A percentile compares a stretch with the other conserved stretches of the same genome.
Conservation (phyloP, 352 stramenopile genomes). For the Phytophthora syringae region DNA sequence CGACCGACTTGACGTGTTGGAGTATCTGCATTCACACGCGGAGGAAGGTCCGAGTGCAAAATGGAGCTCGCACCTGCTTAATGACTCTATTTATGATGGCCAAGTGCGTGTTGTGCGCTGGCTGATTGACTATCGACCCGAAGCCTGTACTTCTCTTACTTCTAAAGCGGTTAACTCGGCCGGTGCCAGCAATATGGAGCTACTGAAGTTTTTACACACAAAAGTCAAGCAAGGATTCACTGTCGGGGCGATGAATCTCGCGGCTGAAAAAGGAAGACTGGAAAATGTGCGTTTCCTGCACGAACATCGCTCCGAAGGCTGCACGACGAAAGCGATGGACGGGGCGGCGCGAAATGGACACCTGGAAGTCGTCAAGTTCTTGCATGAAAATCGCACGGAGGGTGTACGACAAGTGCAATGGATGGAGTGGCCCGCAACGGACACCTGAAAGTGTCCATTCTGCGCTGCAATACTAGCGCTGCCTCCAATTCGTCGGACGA, state of each 20-base stretch:
- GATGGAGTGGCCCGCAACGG: conserved; percentile 19
- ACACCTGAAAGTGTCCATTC: conserved; percentile 15
- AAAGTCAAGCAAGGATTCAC: conserved; percentile 16
- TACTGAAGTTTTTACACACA: conserved; percentile 22
- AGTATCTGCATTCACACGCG: too few relatives aligned
- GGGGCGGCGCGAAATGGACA: too few relatives aligned
- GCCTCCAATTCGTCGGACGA: conserved; percentile 17
- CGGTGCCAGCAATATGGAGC: conserved; percentile 15
- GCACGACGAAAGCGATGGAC: too few relatives aligned
- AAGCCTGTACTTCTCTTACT: conserved; percentile 17
- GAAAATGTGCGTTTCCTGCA: conserved; percentile 23
- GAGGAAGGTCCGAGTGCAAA: too few relatives aligned
- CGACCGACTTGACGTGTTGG: too few relatives aligned
- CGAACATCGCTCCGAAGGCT: too few relatives aligned
- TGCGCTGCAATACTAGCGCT: conserved; percentile 22
- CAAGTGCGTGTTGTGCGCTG: too few relatives aligned
- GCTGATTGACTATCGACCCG: too few relatives aligned
- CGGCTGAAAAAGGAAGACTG: conserved; percentile 12
- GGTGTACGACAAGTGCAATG: conserved; percentile 20
- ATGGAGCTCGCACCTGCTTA: too few relatives aligned
- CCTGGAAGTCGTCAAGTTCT: too few relatives aligned
- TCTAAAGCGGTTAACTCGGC: conserved; percentile 26
- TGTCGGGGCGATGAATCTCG: conserved; percentile 22
- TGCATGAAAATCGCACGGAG: too few relatives aligned
- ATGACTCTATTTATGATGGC: too few relatives aligned